Base-by-base conservation (phyloP, 2,329 filamentous ascomycete species). In the Neoascochyta sp. region DNA sequence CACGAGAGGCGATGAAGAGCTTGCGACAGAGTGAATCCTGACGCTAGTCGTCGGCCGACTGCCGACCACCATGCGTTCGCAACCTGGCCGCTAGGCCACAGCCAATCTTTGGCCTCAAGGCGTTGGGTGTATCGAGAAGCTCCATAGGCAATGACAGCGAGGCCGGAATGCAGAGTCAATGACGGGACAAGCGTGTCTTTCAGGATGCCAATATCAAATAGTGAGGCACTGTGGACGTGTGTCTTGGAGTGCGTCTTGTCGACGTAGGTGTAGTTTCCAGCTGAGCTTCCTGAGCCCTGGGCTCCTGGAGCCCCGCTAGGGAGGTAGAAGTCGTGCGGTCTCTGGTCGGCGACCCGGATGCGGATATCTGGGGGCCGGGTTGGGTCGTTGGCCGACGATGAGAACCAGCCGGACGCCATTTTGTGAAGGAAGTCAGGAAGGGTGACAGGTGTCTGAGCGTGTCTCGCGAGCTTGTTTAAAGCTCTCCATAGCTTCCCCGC, bases 11-110 rank as follows among this genome's bases (percentile, higher is more conserved):
- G 65, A 11, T 55, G 45, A 45, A 73, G 67, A 10, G 74, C 71
- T 25, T 68, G 60, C 1, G 60, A 45, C 4, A 74, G 34, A 0
- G 71, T 67, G 12, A 73, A 52, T 1, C 69, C 66, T 16, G 68
- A 62, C 33, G 66, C 59, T 8, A 76, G 61, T 4, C 68, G 69
- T n/a, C 66, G 63, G 9, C 75, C 74, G 22, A 80, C 56, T 13
- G 76, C 74, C 32, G 67, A 71, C 71, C 74, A 79, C 76, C 76
- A 80, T 5, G 74, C 75, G 48, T 77, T 79, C 34, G 66, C 54
- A 7, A 79, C 68, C 45, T 73, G 73, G 3, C 65, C 71, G 4
- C 66, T 59, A 1, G 75, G 73, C 75, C 75, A 79, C 5, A 76
- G 56, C 64, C 70, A 75, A 50, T 81, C 76, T 46, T 80, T 81